Conservation (phyloP, 2,329 filamentous ascomycete genomes). For the Exophiala sp. region DNA sequence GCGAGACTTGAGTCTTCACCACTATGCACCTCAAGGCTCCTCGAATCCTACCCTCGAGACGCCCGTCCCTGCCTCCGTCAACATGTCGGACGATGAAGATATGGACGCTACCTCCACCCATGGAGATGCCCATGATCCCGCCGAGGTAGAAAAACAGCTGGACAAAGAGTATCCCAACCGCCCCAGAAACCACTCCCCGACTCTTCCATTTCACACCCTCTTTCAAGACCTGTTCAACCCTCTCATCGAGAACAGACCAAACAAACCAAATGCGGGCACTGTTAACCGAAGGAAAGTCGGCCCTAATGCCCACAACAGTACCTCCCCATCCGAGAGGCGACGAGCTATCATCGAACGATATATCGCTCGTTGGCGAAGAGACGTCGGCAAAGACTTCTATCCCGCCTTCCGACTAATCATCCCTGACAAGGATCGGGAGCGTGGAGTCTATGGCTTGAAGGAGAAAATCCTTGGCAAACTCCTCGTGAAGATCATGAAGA, state of each 20-base stretch:
- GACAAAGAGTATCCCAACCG: constrained; percentile 66
- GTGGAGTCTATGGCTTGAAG: constrained; percentile 89
- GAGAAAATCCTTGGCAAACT: constrained; percentile 86
- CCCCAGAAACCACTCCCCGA: constrained; percentile 72
- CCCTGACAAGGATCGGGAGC: constrained; percentile 85
- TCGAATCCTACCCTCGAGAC: no score
- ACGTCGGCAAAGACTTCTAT: constrained; percentile 89
- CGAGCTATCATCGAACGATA: constrained; percentile 78
- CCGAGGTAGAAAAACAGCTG: constrained; percentile 39
- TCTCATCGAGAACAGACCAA: constrained; percentile 69
- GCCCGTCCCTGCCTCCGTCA: background rate
- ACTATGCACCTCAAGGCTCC: no score
- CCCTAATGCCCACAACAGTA: constrained; percentile 46
- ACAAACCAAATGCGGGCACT: constrained; percentile 59
- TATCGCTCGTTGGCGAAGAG: constrained; percentile 75
- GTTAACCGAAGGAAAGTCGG: constrained; percentile 54
- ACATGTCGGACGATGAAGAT: constrained; percentile 20
- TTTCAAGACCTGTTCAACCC: constrained; percentile 77
- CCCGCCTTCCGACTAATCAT: constrained; percentile 86
- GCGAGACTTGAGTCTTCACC: no score
- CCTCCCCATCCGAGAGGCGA: constrained; percentile 69
- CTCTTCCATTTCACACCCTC: constrained; percentile 74
- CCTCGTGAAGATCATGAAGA: constrained; percentile 86
- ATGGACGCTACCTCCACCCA: constrained; percentile 8
- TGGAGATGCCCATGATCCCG: constrained; percentile 4